Evolutionary conservation across 495 filamentous ascomycete species (phyloP), one percentile per base, ranked within the genome.

Genomic region (Trichoderma erinaceum): DNA sequence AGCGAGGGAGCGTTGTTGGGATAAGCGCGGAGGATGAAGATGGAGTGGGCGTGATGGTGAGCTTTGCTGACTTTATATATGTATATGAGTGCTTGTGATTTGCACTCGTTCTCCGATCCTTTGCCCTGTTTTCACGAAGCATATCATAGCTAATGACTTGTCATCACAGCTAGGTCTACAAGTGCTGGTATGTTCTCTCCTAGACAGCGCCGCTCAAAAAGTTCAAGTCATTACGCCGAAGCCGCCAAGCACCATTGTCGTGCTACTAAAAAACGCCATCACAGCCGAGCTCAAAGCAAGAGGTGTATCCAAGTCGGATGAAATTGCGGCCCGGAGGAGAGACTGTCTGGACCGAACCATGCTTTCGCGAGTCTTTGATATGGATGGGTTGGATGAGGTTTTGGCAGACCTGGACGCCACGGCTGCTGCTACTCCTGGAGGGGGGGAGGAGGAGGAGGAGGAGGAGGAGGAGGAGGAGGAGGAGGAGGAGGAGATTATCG

Each of bases 281-380:
- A 71, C 69, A 4, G 71, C 71, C 1, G 73, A 77, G 69, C 66
- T 74, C 3, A 68, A 64, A n/a, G 61, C 23, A 1, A 69, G 63
- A 16, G 63, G 70, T 2, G 70, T 72, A 4, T 70, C 69, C 11
- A 21, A 69, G 15, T 68, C 66, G n/a, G 46, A 66, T 10, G 66
- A 68, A 0, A 48, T 70, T 61, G 67, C 16, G 11, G 68, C 67
- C 13, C 69, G 78, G 10, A 71, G 72, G 63, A 69, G 67, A 44
- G 35, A 32, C 13, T 79, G 79, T 66, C 75, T 89, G 0, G 82
- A 85, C 48, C 74, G 76, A 29, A 78, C 87, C 11, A 78, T 77
- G 27, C 81, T 89, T 48, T 83, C 86, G 68, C 72, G 83, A 4
- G 81, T 89, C 7, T 88, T 88, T 72, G 86, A 89, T 69, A 71